Percentiles rank a stretch among this genome's conserved stretches.
These are phyloP conservation scores for Casuarina glauca DNA, from an alignment of 306 rosid species.

Conservation along the genomic window DNA sequence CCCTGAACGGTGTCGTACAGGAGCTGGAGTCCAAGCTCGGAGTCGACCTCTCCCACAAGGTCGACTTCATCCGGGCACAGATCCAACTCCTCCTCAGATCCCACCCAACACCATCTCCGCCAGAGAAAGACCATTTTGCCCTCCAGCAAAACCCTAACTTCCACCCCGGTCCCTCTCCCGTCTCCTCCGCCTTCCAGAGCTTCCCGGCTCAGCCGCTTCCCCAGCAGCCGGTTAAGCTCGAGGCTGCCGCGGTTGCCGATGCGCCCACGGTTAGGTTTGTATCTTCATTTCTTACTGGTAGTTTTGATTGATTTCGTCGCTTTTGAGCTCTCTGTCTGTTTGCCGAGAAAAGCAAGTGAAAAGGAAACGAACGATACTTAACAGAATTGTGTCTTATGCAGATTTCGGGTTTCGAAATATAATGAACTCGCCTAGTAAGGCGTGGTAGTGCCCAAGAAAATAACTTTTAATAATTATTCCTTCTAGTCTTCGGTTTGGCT, in stretches of 20 bases:
- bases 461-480: background rate
- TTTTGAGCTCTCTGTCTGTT: conserved; percentile 10
- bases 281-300: background rate
- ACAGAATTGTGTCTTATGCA: background rate
- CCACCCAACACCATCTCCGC: conserved; percentile 2
- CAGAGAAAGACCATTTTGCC: conserved; percentile 51
- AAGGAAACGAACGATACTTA: background rate
- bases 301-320: background rate
- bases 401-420: background rate
- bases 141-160: conserved; percentile 65
- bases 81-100: conserved; percentile 44
- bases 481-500: background rate
- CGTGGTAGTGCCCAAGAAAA: background rate
- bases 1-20: conserved; percentile 58
- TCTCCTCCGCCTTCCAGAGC: conserved; percentile 46
- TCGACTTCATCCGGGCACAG: conserved; percentile 62
- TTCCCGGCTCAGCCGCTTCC: conserved; percentile 30
- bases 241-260: conserved; percentile 1
- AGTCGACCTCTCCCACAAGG: conserved; percentile 62
- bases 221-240: conserved; percentile 25
- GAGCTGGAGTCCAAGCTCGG: conserved; percentile 70
- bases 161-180: conserved; percentile 33
- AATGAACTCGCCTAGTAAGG: background rate
- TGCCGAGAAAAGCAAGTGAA: background rate
- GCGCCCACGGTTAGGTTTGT: conserved; percentile 36